Base-by-base conservation (phyloP, 1,284 basidiomycete genomes). In the Boletus semigastroideus region DNA sequence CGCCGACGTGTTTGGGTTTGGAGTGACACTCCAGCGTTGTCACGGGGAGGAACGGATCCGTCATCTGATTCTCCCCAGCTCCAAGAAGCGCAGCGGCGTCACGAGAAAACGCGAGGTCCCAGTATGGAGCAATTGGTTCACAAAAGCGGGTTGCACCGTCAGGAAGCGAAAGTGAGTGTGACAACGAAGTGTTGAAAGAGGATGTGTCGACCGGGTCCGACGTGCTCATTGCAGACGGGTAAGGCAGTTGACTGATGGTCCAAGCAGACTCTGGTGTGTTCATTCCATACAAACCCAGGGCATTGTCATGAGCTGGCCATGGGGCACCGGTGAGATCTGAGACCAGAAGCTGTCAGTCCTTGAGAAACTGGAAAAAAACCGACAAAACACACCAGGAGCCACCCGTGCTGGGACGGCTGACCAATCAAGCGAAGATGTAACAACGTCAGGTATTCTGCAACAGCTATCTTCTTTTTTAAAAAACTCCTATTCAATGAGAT, bases 311-410 rank as follows among this genome's bases (percentile, higher is more conserved):
- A 17, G 16, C 8, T 11, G 25, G n/a, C 16, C 33, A 33, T 30
- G 44, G 14, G 33, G 22, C 0, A 38, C 4, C 13, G 22, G 25
- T 0, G 38, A 11, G 1, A 39, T 49, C 62, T 62, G 39, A 43
- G 1, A 27, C 19, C 4, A 30, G 6, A 34, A 25, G 8, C 5
- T 16, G 16, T 62, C 1, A 59, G 5, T 5, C 4, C 12, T 25
- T 13, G 40, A 43, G 3, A 34, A n/a, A 6, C 8, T 5, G n/a
- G 17, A 34, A 14, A 37, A 13, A 14, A 17, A 17, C 33, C 7
- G 19, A 12, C 20, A 20, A 13, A 42, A 22, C 30, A 43, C 43
- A 64, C 61, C 47, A 42, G 27, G 20, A 4, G 16, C 14, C 11
- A 20, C n/a, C 9, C 19, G 45, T 14, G 25, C 17, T 5, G 17